Conservation (phyloP, 176 grass and related monocot species). For the Bonia amplexicaulis region DNA sequence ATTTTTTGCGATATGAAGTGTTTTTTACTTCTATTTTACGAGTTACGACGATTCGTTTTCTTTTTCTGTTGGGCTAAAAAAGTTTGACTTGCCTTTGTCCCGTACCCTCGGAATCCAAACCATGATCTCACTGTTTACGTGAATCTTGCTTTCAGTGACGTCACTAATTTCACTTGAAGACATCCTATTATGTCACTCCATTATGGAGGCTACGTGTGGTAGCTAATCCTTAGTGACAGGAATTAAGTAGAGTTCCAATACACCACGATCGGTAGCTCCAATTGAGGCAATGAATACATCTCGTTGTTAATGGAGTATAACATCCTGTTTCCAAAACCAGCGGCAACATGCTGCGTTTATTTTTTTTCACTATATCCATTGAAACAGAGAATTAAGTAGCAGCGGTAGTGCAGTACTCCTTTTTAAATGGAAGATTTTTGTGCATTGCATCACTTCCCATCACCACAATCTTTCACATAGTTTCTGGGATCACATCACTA, state of each 20-base stretch:
- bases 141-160: neutral
- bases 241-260: neutral
- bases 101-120: neutral
- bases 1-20: neutral
- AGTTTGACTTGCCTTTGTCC: neutral
- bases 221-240: neutral
- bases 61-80: neutral
- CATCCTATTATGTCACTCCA: neutral
- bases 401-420: neutral
- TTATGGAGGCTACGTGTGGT: neutral
- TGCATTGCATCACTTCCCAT: no score
- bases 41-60: neutral
- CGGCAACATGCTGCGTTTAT: neutral
- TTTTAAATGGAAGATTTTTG: neutral
- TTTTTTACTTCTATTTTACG: neutral
- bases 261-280: neutral
- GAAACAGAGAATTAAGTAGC: neutral
- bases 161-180: neutral
- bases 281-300: neutral
- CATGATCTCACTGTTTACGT: neutral
- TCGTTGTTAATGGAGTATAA: neutral
- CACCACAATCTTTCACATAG: no score
- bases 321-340: neutral
- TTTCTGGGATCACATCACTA: no score
- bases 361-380: neutral